A percentile compares a stretch with the other conserved stretches of the same genome.
Evolutionary conservation across 352 stramenopile genomes (phyloP).

Genomic region (Globisporangium uncinulatum): DNA sequence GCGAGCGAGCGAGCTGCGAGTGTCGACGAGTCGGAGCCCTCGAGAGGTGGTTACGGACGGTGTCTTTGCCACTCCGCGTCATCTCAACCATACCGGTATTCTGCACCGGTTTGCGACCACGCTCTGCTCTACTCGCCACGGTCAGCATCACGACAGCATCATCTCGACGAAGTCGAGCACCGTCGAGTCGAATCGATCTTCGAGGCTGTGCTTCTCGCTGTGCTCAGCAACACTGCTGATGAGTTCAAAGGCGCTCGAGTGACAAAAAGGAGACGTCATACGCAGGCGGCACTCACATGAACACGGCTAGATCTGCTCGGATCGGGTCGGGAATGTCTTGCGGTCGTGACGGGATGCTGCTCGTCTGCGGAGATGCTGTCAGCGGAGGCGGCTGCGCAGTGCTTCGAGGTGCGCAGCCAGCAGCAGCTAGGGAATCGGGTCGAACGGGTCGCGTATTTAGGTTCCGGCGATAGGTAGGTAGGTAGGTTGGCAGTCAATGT

Average conservation of each 20-base stretch:
- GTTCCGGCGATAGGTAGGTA: neutral
- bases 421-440: neutral
- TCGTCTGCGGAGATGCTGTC: neutral
- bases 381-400: neutral
- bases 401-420: neutral
- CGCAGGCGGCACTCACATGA: conserved; percentile 21
- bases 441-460: neutral
- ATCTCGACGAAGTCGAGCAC: conserved; percentile 62
- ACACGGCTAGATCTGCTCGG: conserved; percentile 14
- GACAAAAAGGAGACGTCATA: neutral
- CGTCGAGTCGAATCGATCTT: conserved; percentile 38
- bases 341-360: neutral
- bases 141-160: conserved; percentile 39
- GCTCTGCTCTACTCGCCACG: neutral
- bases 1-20: no score
- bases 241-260: neutral
- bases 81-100: neutral
- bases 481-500: neutral
- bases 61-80: no score
- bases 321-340: conserved; percentile 3
- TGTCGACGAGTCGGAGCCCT: neutral
- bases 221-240: neutral
- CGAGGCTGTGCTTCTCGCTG: conserved; percentile 40
- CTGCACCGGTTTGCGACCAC: neutral
- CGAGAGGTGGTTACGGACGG: neutral